Base-by-base conservation (phyloP, 768 basidiomycete genomes). In the Pleurotus cornucopiae region DNA sequence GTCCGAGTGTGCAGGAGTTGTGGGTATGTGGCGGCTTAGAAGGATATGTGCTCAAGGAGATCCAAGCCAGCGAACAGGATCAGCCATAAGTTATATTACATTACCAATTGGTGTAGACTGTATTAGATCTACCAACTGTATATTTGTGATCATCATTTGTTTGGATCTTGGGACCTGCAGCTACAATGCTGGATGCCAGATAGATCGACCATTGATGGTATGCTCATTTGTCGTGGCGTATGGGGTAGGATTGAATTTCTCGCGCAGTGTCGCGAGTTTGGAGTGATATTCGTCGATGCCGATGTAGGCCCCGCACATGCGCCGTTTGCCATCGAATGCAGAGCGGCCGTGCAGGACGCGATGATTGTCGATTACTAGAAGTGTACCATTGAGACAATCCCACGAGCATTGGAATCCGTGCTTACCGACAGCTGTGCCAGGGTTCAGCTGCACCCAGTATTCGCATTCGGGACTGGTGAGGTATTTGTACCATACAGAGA, bases 281-380 rank as follows among this genome's bases (percentile, higher is more conserved):
- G 93, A 94, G 39, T 80, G 78, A 67, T 87, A 98, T 66, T 99
- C 97, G 67, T 99, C 96, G 11, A 82, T 75, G 0, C 91, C 91
- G 56, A 98, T 82, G 67, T 99, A 99, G 0, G 96, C 97, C 2
- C 96, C 96, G 64, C 96, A 98, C 85, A 99, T 92, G 1, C 91
- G 81, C 2, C 96, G 83, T 68, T 83, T 83, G 9, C 96, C 96
- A 11, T 82, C 79, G 66, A 97, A 98, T 1, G 86, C 82, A 0
- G 94, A 92, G n/a, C 96, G 86, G 11, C 96, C 96, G 62, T 98
- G 96, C 48, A 98, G 75, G 11, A 98, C 91, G 18, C 96, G 83
- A 70, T 96, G 89, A 66, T 98, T 98, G 69, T 98, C 88, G 49
- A 96, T 77, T 18, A 94, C 92, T 92, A 6, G 38, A 47, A 1